These are phyloP conservation scores for Fomitopsis palustris DNA, from an alignment of 1,284 basidiomycete genomes.

Conservation along the genomic window DNA sequence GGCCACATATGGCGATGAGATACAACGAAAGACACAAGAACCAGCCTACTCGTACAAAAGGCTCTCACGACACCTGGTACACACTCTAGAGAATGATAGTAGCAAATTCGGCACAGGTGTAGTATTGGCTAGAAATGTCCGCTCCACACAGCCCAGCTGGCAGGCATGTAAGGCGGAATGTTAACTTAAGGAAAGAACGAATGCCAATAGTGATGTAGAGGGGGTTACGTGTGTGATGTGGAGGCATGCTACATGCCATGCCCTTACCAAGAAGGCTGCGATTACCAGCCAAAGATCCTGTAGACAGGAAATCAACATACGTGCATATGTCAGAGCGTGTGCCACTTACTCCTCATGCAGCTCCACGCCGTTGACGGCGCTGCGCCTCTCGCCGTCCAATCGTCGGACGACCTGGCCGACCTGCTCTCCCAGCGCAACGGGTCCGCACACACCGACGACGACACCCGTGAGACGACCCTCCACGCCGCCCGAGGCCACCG, in stretches of 20 bases:
- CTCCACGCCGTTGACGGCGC: slow-evolving; percentile 67
- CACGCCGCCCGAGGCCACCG: slow-evolving; percentile 24
- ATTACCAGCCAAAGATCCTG: slow-evolving; percentile 22
- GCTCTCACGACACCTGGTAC: too few relatives aligned
- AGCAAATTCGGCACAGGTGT: not conserved
- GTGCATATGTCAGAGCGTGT: not conserved
- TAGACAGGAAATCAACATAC: slow-evolving; percentile 2
- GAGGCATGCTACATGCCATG: not conserved
- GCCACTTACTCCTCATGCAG: slow-evolving; percentile 59
- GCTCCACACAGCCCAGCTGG: not conserved
- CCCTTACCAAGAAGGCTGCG: not conserved
- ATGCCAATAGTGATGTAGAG: not conserved
- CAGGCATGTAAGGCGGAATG: not conserved
- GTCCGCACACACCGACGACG: slow-evolving; percentile 67
- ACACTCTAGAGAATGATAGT: not conserved
- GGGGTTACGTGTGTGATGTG: not conserved
- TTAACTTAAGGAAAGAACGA: not conserved
- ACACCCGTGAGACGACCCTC: slow-evolving; percentile 49
- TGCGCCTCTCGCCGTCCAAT: slow-evolving; percentile 45
- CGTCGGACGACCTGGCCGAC: slow-evolving; percentile 47
- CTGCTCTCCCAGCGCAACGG: slow-evolving; percentile 50
- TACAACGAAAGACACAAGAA: not conserved
- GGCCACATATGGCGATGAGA: not conserved
- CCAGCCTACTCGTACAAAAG: not conserved
- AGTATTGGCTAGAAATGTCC: not conserved